phyloP scores from a whole-genome alignment of 257 asterid species.

The Apocynum venetum region DNA sequence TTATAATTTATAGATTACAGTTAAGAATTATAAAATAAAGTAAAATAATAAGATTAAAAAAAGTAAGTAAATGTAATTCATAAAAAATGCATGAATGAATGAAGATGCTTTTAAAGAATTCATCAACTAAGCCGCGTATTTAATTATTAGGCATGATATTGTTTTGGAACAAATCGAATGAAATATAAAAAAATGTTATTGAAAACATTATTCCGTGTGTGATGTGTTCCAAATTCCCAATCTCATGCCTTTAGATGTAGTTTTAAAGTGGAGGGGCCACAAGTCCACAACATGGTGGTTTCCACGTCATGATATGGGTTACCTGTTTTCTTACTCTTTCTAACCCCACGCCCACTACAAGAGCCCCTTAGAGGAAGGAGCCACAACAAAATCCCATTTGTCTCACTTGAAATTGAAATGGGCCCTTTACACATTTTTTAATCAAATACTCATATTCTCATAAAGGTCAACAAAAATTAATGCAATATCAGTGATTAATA shows the following conservation, averaged over 20 bases:
- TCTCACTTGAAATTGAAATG: not conserved
- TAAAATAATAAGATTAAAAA: too few species aligned
- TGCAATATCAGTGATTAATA: too few species aligned
- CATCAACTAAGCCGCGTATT: too few species aligned
- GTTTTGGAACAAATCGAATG: not conserved
- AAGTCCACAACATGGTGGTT: slow-evolving; percentile 15
- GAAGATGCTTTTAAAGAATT: too few species aligned
- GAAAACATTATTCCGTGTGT: slow-evolving; percentile 9
- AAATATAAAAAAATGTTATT: not conserved
- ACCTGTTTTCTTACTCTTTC: slow-evolving; percentile 3
- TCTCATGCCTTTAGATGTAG: not conserved
- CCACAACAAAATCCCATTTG: slow-evolving; percentile 8
- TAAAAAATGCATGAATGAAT: too few species aligned
- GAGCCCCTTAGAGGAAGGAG: not conserved
- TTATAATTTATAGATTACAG: too few species aligned
- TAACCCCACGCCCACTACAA: slow-evolving; percentile 8
- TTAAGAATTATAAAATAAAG: too few species aligned
- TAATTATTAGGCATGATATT: too few species aligned
- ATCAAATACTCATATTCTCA: too few species aligned
- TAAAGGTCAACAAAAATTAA: too few species aligned
- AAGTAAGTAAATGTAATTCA: too few species aligned
- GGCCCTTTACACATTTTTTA: too few species aligned
- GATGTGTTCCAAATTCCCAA: slow-evolving; percentile 2
- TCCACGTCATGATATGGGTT: slow-evolving; percentile 27
- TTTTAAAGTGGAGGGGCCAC: slow-evolving; percentile 20